Evolutionary conservation across 306 rosid genomes (phyloP).

Genomic region (Albizia julibrissin): DNA sequence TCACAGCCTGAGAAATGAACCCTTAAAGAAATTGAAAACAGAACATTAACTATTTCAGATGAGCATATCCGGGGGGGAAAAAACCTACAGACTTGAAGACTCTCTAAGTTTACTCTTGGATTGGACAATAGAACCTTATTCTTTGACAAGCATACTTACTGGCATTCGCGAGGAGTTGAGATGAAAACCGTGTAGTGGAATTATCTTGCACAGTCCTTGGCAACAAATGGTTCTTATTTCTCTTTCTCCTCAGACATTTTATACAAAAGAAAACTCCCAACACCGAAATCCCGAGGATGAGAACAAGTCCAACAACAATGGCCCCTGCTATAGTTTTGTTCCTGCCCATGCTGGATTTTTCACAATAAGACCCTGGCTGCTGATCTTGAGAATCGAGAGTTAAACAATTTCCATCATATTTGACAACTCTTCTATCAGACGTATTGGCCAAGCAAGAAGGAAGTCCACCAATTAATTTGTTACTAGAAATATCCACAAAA

Average conservation of each 20-base stretch:
- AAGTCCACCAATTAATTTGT: slow-evolving; percentile 69
- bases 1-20: slow-evolving; percentile 63
- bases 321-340: slow-evolving; percentile 42
- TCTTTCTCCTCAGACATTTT: slow-evolving; percentile 40
- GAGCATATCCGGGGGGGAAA: not conserved
- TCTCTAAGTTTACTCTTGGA: not conserved
- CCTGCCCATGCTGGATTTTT: slow-evolving; percentile 39
- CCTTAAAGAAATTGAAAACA: slow-evolving; percentile 42
- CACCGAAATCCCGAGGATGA: slow-evolving; percentile 48
- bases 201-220: slow-evolving; percentile 56
- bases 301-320: slow-evolving; percentile 44
- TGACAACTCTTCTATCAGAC: slow-evolving; percentile 56
- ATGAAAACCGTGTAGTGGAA: slow-evolving; percentile 51
- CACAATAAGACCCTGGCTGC: slow-evolving; percentile 55
- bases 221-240: slow-evolving; percentile 31
- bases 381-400: slow-evolving; percentile 52
- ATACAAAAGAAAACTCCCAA: slow-evolving; percentile 45
- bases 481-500: slow-evolving; percentile 70
- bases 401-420: slow-evolving; percentile 67
- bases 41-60: slow-evolving; percentile 9
- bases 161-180: slow-evolving; percentile 69
- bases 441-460: slow-evolving; percentile 68
- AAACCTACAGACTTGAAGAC: slow-evolving; percentile 4
- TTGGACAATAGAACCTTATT: not conserved
- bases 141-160: slow-evolving; percentile 51